Conservation (phyloP, 257 asterid genomes). For the Gentiana straminea region DNA sequence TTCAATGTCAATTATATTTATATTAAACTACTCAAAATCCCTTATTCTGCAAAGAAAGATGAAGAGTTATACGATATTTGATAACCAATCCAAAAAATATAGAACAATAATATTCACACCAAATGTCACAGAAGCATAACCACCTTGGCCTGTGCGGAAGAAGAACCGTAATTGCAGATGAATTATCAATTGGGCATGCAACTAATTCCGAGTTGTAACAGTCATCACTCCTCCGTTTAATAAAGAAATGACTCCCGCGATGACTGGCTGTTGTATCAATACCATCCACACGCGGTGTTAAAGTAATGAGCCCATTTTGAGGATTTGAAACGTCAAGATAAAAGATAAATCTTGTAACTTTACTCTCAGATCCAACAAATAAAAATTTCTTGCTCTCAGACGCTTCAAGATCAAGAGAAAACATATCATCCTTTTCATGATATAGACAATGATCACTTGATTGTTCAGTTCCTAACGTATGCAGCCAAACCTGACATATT, state of each 20-base stretch:
- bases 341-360: conserved; percentile 71
- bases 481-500: conserved; percentile 72
- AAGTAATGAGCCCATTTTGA: conserved; percentile 46
- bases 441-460: conserved; percentile 64
- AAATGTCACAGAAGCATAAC: not conserved
- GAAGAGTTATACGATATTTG: not conserved
- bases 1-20: not conserved
- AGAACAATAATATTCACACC: too few relatives aligned
- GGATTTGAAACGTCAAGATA: conserved; percentile 67
- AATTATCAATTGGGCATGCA: conserved; percentile 70
- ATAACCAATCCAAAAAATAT: not conserved
- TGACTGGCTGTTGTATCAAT: conserved; percentile 79
- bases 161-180: conserved; percentile 45
- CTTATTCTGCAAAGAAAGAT: not conserved
- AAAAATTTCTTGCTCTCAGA: conserved; percentile 88
- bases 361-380: conserved; percentile 74
- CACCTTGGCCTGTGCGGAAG: conserved; percentile 94
- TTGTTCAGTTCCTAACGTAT: conserved; percentile 65
- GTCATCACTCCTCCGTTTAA: conserved; percentile 70
- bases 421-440: conserved; percentile 84
- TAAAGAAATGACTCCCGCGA: conserved; percentile 85
- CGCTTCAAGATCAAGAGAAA: conserved; percentile 59
- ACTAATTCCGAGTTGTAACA: conserved; percentile 79
- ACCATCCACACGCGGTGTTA: conserved; percentile 72
- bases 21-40: not conserved